Evolutionary conservation across 305 asterid genomes (phyloP).

Genomic region (Rubia balearica): DNA sequence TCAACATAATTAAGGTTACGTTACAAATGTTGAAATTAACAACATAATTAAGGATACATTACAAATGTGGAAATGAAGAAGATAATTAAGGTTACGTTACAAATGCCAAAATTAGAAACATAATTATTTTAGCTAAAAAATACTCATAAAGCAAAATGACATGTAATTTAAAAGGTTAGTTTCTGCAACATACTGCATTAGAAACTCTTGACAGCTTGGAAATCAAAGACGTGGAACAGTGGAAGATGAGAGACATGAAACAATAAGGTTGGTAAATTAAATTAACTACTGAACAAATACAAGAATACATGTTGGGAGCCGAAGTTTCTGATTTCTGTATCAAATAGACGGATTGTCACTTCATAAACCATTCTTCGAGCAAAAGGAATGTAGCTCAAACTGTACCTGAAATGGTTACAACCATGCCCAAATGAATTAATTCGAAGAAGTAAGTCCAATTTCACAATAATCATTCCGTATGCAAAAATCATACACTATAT

Average conservation of each 20-base stretch:
- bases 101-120: too few species aligned
- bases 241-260: not conserved
- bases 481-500: not conserved
- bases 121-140: too few species aligned
- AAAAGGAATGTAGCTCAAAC: constrained; percentile 85
- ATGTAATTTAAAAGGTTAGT: not conserved
- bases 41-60: too few species aligned
- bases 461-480: not conserved
- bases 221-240: not conserved
- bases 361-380: constrained; percentile 83
- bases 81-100: too few species aligned
- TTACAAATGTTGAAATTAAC: too few species aligned
- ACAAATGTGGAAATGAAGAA: too few species aligned
- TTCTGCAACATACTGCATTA: not conserved
- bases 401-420: constrained; percentile 57
- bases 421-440: not conserved
- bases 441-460: not conserved
- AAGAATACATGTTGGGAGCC: not conserved
- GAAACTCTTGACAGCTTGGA: not conserved
- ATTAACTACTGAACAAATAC: constrained; percentile 9
- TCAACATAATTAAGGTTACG: too few species aligned
- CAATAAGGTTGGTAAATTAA: constrained; percentile 7
- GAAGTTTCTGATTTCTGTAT: constrained; percentile 60
- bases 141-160: too few species aligned
- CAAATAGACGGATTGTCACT: constrained; percentile 72